A percentile compares a stretch with the other conserved stretches of the same genome.
Conservation (phyloP, 306 rosid species). For the Vachellia collinsii region DNA sequence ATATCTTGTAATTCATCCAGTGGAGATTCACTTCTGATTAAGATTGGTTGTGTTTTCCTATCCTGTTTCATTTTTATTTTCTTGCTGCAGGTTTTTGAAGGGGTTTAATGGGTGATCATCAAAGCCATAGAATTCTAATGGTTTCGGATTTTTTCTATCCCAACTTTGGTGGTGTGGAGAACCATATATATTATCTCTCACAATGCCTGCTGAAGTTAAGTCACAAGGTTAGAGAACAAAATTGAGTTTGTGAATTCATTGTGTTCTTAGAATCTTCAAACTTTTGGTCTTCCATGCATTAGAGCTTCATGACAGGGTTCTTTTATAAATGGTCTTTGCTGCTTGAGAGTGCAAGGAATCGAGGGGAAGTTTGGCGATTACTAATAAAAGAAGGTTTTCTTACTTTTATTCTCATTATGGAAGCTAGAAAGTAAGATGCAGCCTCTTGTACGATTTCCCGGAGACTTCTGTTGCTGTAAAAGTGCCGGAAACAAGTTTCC, state of each 20-base stretch:
- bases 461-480: not conserved
- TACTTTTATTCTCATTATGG: not conserved
- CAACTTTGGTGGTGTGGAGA: conserved; percentile 92
- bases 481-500: not conserved
- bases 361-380: not conserved
- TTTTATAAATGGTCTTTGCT: not conserved
- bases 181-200: conserved; percentile 82
- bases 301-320: not conserved
- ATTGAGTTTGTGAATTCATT: conserved; percentile 23
- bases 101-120: conserved; percentile 52
- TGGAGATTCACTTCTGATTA: not conserved
- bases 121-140: conserved; percentile 73
- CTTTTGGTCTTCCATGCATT: not conserved
- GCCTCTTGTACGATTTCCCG: not conserved
- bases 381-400: not conserved
- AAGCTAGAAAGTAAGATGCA: not conserved
- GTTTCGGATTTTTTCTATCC: conserved; percentile 96
- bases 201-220: conserved; percentile 87
- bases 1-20: not conserved
- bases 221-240: conserved; percentile 70
- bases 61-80: not conserved
- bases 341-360: not conserved
- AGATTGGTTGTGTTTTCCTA: not conserved
- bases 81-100: conserved; percentile 36
- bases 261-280: not conserved